phyloP scores from a whole-genome alignment of 1,284 basidiomycete species.

The Hypsizygus ulmarius region DNA sequence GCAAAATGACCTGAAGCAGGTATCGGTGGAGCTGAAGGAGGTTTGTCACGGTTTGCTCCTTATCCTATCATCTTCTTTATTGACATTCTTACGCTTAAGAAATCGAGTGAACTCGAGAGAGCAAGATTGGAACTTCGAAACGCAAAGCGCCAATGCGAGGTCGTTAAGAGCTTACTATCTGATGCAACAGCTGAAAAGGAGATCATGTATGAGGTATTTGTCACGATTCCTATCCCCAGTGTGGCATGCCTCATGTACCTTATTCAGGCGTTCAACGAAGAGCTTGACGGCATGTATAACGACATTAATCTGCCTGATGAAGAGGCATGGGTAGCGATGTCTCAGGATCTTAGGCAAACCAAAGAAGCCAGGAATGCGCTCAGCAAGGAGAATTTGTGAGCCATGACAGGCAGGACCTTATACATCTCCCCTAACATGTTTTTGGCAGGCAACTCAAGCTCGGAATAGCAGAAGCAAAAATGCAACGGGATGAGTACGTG shows the following conservation, averaged over 20 bases:
- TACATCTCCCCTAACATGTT: conserved; percentile 6
- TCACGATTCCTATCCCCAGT: not conserved
- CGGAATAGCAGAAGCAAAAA: conserved; percentile 67
- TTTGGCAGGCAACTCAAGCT: conserved; percentile 62
- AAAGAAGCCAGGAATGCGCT: conserved; percentile 75
- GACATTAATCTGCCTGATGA: conserved; percentile 75
- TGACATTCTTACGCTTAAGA: conserved; percentile 33
- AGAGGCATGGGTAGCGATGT: conserved; percentile 76
- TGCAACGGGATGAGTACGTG: conserved; percentile 78
- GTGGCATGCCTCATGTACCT: not conserved
- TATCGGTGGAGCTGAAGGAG: conserved; percentile 55
- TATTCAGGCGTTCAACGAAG: conserved; percentile 84
- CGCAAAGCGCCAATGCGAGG: conserved; percentile 69
- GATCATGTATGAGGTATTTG: conserved; percentile 82
- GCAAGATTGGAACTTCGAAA: conserved; percentile 65
- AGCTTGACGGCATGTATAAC: conserved; percentile 85
- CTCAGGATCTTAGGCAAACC: conserved; percentile 65
- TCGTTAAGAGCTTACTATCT: conserved; percentile 70
- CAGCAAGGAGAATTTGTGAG: conserved; percentile 76
- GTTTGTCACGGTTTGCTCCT: conserved; percentile 34
- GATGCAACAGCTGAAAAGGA: conserved; percentile 85
- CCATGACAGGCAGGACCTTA: conserved; percentile 13
- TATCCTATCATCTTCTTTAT: conserved; percentile 7
- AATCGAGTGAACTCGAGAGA: conserved; percentile 55
- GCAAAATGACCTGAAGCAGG: conserved; percentile 43